Conservation (phyloP, 2,329 filamentous ascomycete genomes). For the Trichophyton schoenleinii region DNA sequence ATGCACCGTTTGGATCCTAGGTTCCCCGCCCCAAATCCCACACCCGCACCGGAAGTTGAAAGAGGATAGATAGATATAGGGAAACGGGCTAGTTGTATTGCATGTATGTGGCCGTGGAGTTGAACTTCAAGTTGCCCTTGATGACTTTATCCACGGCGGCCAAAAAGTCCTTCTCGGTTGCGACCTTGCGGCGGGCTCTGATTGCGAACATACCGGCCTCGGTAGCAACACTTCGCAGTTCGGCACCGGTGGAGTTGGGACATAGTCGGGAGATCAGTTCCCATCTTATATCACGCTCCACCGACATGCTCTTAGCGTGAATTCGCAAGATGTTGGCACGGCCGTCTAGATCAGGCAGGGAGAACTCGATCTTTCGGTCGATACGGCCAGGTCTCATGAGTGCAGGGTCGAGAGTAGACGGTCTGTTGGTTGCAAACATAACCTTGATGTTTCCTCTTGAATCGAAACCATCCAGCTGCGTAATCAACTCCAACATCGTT, state of each 20-base stretch:
- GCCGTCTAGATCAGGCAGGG: slow-evolving; percentile 89
- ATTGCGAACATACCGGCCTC: slow-evolving; percentile 99
- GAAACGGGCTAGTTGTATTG: slow-evolving; percentile 76
- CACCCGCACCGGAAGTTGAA: neutral
- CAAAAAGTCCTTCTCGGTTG: slow-evolving; percentile 96
- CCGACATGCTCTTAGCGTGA: slow-evolving; percentile 98
- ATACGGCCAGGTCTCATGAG: slow-evolving; percentile 96
- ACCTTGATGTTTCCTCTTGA: slow-evolving; percentile 97
- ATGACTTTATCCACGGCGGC: slow-evolving; percentile 98
- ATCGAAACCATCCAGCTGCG: slow-evolving; percentile 92
- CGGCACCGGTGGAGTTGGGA: slow-evolving; percentile 92
- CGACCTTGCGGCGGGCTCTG: slow-evolving; percentile 85
- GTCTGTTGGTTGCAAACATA: slow-evolving; percentile 97
- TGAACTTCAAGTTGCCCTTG: slow-evolving; percentile 98
- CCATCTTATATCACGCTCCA: slow-evolving; percentile 97
- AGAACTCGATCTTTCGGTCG: slow-evolving; percentile 98
- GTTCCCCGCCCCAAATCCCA: neutral
- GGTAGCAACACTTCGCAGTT: slow-evolving; percentile 90
- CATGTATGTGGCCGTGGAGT: slow-evolving; percentile 94
- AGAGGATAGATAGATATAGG: neutral
- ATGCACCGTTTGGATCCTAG: neutral
- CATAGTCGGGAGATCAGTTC: slow-evolving; percentile 94
- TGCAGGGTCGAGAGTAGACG: slow-evolving; percentile 89
- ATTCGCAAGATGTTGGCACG: slow-evolving; percentile 96
- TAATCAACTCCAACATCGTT: slow-evolving; percentile 97